Evolutionary conservation across 2,329 filamentous ascomycete species (phyloP).

Genomic region (Microdochium trichocladiopsis): DNA sequence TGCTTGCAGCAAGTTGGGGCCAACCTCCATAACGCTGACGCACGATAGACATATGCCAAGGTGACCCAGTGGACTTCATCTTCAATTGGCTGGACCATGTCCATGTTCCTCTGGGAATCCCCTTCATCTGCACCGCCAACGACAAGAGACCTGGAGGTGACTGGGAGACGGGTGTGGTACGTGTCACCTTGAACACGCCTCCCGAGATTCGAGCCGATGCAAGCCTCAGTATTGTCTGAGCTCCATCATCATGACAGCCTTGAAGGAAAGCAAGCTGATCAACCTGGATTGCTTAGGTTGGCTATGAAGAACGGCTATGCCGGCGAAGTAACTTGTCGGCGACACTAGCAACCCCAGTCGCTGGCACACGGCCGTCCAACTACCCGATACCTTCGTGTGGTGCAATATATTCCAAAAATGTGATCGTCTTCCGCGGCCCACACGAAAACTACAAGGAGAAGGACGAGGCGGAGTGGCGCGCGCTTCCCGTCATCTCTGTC

Average conservation of each 20-base stretch:
- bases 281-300: too few relatives aligned
- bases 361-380: conserved; percentile 39
- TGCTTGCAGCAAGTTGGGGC: conserved; percentile 1
- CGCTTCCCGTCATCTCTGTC: conserved; percentile 67
- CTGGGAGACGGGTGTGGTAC: conserved; percentile 58
- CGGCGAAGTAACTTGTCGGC: conserved; percentile 67
- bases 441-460: conserved; percentile 57
- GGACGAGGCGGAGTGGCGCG: conserved; percentile 37
- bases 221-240: background rate
- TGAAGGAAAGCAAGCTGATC: too few relatives aligned
- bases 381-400: conserved; percentile 68
- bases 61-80: conserved; percentile 54
- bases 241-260: too few relatives aligned
- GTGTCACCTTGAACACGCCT: conserved; percentile 12
- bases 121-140: conserved; percentile 68
- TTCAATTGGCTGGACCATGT: conserved; percentile 46
- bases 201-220: background rate
- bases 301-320: conserved; percentile 67
- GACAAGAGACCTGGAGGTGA: conserved; percentile 73
- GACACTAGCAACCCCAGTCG: conserved; percentile 55
- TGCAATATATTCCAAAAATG: conserved; percentile 62
- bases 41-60: conserved; percentile 38
- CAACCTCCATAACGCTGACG: conserved; percentile 8
- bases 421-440: conserved; percentile 68
- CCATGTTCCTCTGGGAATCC: conserved; percentile 33